phyloP scores from a whole-genome alignment of 225 moss, liverwort and hornwort genomes.

The Straminergon stramineum region DNA sequence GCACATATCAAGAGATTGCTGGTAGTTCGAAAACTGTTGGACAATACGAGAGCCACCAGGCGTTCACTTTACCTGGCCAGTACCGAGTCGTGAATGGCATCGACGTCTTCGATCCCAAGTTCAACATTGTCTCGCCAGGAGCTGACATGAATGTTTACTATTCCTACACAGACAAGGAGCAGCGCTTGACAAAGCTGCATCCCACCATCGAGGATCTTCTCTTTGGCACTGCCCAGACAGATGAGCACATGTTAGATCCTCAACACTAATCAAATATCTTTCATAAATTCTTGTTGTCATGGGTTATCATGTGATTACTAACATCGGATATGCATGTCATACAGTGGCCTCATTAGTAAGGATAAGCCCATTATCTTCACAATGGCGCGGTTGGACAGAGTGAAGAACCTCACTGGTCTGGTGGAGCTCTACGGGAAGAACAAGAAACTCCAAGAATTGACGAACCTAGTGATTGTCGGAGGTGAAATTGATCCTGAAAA shows the following conservation, averaged over 20 bases:
- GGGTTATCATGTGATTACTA: background rate
- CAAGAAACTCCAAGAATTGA: constrained; percentile 47
- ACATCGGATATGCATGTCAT: background rate
- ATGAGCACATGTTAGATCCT: constrained; percentile 66
- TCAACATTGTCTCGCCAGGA: constrained; percentile 96
- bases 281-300: background rate
- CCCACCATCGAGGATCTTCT: constrained; percentile 64
- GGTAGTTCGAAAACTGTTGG: constrained; percentile 82
- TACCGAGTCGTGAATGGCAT: constrained; percentile 92
- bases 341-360: constrained; percentile 50
- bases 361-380: constrained; percentile 83
- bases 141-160: constrained; percentile 81
- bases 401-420: constrained; percentile 80
- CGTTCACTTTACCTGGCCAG: constrained; percentile 79
- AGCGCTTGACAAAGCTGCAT: constrained; percentile 70
- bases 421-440: constrained; percentile 67
- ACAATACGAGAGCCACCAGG: constrained; percentile 83
- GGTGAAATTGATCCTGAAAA: constrained; percentile 62
- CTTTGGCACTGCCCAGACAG: constrained; percentile 55
- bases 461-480: constrained; percentile 75
- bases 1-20: constrained; percentile 90
- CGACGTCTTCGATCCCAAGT: constrained; percentile 88
- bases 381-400: constrained; percentile 88
- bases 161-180: constrained; percentile 50
- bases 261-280: background rate